Percentiles rank a stretch among this genome's conserved stretches.
Evolutionary conservation across 768 basidiomycete species (phyloP).

Genomic region (Piloderma croceum): DNA sequence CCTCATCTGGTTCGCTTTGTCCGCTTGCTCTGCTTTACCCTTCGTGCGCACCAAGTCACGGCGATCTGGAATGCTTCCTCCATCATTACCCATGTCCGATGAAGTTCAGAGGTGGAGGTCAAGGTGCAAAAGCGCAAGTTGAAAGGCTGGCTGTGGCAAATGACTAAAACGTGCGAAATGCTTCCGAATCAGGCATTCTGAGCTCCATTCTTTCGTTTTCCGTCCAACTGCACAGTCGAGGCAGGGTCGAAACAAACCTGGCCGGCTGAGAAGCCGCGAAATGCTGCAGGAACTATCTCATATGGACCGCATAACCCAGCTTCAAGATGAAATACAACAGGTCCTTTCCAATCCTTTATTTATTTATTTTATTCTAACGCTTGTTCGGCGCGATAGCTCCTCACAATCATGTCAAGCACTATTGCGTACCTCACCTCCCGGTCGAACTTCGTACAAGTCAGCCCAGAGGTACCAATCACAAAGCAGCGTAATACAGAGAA

Average conservation of each 20-base stretch:
- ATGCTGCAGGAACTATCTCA: constrained; percentile 91
- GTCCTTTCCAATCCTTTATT: constrained; percentile 36
- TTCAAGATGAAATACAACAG: constrained; percentile 92
- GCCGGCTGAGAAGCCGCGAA: too few relatives aligned
- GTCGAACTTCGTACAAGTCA: constrained; percentile 74
- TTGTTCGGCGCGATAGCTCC: constrained; percentile 43
- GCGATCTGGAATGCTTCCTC: constrained; percentile 82
- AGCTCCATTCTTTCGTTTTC: too few relatives aligned
- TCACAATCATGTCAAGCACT: constrained; percentile 82
- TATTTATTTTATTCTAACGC: background rate
- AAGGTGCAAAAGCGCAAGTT: background rate
- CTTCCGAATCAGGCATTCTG: constrained; percentile 89
- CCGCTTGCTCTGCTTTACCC: constrained; percentile 81
- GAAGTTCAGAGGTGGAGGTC: background rate
- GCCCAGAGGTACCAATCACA: constrained; percentile 75
- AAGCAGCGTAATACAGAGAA: constrained; percentile 70
- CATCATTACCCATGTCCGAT: constrained; percentile 73
- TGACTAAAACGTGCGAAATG: constrained; percentile 55
- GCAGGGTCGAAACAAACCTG: too few relatives aligned
- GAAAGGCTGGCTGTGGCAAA: background rate
- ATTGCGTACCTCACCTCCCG: constrained; percentile 75
- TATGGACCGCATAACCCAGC: constrained; percentile 95
- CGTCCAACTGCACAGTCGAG: too few relatives aligned
- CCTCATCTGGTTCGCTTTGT: constrained; percentile 83
- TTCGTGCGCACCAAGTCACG: constrained; percentile 71